phyloP scores from a whole-genome alignment of 352 stramenopile species.

The Globisporangium uncinulatum region DNA sequence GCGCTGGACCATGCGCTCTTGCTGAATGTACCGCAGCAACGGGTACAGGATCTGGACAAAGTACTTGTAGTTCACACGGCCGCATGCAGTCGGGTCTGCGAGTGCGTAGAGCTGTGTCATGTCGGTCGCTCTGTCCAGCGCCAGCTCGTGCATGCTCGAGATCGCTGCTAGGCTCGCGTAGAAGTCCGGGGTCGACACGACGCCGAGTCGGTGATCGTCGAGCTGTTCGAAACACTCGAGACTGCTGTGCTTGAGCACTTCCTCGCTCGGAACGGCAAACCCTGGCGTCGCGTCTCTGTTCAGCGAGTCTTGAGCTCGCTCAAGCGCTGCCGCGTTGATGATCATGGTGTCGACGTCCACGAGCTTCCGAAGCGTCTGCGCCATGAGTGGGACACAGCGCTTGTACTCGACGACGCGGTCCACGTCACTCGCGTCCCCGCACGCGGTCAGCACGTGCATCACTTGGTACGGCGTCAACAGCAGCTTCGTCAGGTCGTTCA shows the following conservation, averaged over 20 bases:
- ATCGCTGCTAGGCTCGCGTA: slow-evolving; percentile 22
- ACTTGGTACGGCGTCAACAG: slow-evolving; percentile 46
- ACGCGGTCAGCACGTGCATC: slow-evolving; percentile 29
- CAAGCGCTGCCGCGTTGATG: slow-evolving; percentile 20
- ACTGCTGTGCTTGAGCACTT: slow-evolving; percentile 22
- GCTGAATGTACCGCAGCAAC: slow-evolving; percentile 26
- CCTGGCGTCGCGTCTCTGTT: slow-evolving; percentile 3
- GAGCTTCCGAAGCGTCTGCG: slow-evolving; percentile 19
- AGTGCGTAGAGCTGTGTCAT: slow-evolving; percentile 28
- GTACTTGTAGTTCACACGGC: slow-evolving; percentile 52
- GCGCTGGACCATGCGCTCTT: slow-evolving; percentile 15
- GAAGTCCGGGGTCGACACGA: slow-evolving; percentile 35
- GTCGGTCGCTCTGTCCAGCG: slow-evolving; percentile 17
- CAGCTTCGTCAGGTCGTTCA: slow-evolving; percentile 49
- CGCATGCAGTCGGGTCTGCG: slow-evolving; percentile 36
- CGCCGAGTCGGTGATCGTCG: slow-evolving; percentile 26
- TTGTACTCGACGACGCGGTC: slow-evolving; percentile 47
- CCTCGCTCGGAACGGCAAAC: slow-evolving; percentile 17
- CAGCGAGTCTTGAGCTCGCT: slow-evolving; percentile 12
- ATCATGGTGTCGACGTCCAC: slow-evolving; percentile 24
- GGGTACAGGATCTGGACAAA: slow-evolving; percentile 54
- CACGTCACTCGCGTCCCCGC: slow-evolving; percentile 11
- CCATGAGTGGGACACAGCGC: slow-evolving; percentile 25
- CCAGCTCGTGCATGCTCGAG: slow-evolving; percentile 11
- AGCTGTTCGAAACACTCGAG: slow-evolving; percentile 29